A percentile compares a stretch with the other conserved stretches of the same genome.
Evolutionary conservation across 2,329 filamentous ascomycete species (phyloP).

Genomic region (Aspergillus chevalieri): DNA sequence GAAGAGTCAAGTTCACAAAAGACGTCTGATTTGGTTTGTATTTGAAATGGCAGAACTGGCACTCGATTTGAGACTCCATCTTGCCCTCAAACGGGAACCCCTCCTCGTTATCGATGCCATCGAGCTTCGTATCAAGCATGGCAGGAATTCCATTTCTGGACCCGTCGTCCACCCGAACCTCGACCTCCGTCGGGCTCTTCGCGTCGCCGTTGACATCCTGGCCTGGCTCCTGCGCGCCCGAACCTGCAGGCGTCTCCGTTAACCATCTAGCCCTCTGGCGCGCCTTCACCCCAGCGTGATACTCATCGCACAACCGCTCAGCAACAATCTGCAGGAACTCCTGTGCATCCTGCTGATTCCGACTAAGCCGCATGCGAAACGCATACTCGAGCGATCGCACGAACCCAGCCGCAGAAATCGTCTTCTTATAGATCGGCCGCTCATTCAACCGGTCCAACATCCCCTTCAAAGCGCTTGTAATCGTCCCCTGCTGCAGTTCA

Average conservation of each 20-base stretch:
- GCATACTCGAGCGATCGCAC: conserved; percentile 76
- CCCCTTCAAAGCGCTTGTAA: conserved; percentile 83
- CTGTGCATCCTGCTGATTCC: conserved; percentile 95
- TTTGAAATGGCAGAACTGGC: conserved; percentile 80
- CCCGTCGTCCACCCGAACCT: conserved; percentile 33
- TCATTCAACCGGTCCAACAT: conserved; percentile 91
- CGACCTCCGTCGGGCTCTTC: conserved; percentile 23
- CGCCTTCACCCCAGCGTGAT: conserved; percentile 74
- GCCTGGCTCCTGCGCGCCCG: conserved; percentile 7
- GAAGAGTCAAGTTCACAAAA: conserved; percentile 87
- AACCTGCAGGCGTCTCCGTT: conserved; percentile 15
- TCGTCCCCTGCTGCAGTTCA: conserved; percentile 68
- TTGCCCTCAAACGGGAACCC: conserved; percentile 89
- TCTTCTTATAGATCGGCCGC: conserved; percentile 87
- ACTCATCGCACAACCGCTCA: conserved; percentile 88
- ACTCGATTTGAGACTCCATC: conserved; percentile 92
- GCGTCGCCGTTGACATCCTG: conserved; percentile 6
- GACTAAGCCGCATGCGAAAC: conserved; percentile 83
- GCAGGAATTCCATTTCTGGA: conserved; percentile 26
- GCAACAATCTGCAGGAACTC: conserved; percentile 93
- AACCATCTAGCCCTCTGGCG: conserved; percentile 41
- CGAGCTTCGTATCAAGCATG: conserved; percentile 33
- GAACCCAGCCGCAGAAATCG: conserved; percentile 80
- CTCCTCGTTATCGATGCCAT: conserved; percentile 32
- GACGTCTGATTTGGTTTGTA: conserved; percentile 75